Evolutionary conservation across 2,329 filamentous ascomycete species (phyloP).

Genomic region (Aspergillus versicolor): DNA sequence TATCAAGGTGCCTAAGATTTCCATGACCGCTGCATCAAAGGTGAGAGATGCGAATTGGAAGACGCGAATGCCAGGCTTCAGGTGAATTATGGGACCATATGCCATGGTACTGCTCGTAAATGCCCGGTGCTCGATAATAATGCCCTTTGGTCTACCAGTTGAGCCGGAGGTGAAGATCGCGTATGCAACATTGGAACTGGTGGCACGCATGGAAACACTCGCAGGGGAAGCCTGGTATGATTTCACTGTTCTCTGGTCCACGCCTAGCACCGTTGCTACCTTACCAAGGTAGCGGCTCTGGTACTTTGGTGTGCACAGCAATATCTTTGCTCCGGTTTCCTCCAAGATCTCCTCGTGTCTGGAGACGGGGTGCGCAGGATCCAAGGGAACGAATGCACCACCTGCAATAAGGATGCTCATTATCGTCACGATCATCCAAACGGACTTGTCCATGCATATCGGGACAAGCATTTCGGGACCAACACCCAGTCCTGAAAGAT

Average conservation of each 20-base stretch:
- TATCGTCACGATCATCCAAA: slow-evolving; percentile 34
- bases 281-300: slow-evolving; percentile 27
- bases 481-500: slow-evolving; percentile 31
- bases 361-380: slow-evolving; percentile 33
- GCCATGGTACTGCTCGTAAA: slow-evolving; percentile 32
- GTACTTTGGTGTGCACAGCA: slow-evolving; percentile 35
- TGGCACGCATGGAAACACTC: slow-evolving; percentile 11
- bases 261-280: slow-evolving; percentile 27
- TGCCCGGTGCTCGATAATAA: slow-evolving; percentile 36
- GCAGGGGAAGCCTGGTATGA: slow-evolving; percentile 26
- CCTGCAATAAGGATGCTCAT: slow-evolving; percentile 35
- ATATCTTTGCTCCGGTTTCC: slow-evolving; percentile 31
- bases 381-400: slow-evolving; percentile 35
- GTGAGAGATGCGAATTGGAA: slow-evolving; percentile 49
- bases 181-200: slow-evolving; percentile 30
- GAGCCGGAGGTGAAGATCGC: slow-evolving; percentile 39
- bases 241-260: slow-evolving; percentile 33
- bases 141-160: slow-evolving; percentile 39
- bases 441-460: slow-evolving; percentile 36
- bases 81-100: slow-evolving; percentile 26
- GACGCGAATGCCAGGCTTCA: slow-evolving; percentile 26
- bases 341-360: slow-evolving; percentile 34
- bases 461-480: slow-evolving; percentile 34
- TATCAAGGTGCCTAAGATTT: slow-evolving; percentile 38
- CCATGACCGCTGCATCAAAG: slow-evolving; percentile 46